phyloP scores from a whole-genome alignment of 1,284 basidiomycete genomes.

The Fomitopsis pinicola region DNA sequence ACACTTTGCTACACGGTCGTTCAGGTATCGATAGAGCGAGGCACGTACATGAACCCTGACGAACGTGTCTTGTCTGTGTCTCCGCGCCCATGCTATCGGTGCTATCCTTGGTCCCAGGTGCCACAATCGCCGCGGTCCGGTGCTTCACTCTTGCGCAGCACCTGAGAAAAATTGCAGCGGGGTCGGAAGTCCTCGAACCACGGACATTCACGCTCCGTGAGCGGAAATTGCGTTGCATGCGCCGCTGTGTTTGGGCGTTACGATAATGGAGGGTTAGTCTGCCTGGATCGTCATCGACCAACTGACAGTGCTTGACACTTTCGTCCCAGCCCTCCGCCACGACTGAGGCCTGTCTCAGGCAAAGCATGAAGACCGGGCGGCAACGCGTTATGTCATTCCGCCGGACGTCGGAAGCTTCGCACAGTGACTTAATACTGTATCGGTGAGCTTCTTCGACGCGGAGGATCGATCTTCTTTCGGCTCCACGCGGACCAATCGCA shows the following conservation, averaged over 20 bases:
- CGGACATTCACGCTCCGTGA: neutral
- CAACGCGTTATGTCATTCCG: neutral
- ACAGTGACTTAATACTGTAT: neutral
- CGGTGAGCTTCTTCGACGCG: neutral
- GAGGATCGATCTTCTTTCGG: neutral
- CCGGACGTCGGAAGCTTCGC: neutral
- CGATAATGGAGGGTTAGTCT: neutral
- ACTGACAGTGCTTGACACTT: neutral
- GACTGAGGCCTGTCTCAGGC: neutral
- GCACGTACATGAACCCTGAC: neutral
- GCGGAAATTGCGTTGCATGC: neutral
- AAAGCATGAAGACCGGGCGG: neutral
- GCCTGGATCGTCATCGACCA: neutral
- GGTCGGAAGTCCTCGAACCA: neutral
- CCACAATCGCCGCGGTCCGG: neutral
- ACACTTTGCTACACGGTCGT: neutral
- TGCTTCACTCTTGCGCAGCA: neutral
- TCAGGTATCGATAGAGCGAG: neutral
- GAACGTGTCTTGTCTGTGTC: neutral
- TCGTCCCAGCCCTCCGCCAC: neutral
- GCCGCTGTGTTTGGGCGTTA: neutral
- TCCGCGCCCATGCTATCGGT: neutral
- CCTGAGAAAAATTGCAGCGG: neutral
- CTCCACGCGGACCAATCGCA: neutral
- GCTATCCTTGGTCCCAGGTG: neutral